Conservation (phyloP, 2,329 filamentous ascomycete species). For the Daldinia sp. region DNA sequence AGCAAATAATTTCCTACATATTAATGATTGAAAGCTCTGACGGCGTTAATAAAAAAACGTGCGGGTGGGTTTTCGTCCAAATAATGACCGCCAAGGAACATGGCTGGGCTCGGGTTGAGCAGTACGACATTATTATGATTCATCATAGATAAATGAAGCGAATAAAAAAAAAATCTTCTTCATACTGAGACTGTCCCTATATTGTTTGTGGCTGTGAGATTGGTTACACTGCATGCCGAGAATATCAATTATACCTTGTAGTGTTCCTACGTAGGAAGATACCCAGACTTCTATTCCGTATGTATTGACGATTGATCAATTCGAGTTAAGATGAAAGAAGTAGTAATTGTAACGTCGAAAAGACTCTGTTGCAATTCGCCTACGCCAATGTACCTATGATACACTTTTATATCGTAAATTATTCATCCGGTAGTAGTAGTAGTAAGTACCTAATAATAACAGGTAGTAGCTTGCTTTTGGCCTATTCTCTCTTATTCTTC, state of each 20-base stretch:
- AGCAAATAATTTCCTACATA: constrained; percentile 53
- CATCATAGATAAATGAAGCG: constrained; percentile 21
- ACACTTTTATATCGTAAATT: constrained; percentile 39
- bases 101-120: constrained; percentile 21
- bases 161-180: constrained; percentile 20
- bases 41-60: constrained; percentile 16
- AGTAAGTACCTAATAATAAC: constrained; percentile 1
- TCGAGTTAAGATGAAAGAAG: constrained; percentile 1
- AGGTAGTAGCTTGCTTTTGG: constrained; percentile 15
- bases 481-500: constrained; percentile 27
- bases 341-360: constrained; percentile 13
- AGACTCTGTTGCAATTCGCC: constrained; percentile 33
- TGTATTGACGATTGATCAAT: background rate
- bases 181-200: background rate
- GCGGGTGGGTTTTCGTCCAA: constrained; percentile 24
- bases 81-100: constrained; percentile 25
- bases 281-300: background rate
- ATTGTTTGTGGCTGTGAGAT: background rate
- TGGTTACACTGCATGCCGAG: background rate
- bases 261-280: background rate
- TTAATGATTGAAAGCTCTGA: constrained; percentile 38
- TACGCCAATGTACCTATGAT: constrained; percentile 39
- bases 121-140: constrained; percentile 26
- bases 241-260: background rate
- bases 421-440: constrained; percentile 18